A percentile compares a stretch with the other conserved stretches of the same genome.
These are phyloP conservation scores for Colletotrichum phormii DNA, from an alignment of 2,329 filamentous ascomycete species.

Conservation along the genomic window DNA sequence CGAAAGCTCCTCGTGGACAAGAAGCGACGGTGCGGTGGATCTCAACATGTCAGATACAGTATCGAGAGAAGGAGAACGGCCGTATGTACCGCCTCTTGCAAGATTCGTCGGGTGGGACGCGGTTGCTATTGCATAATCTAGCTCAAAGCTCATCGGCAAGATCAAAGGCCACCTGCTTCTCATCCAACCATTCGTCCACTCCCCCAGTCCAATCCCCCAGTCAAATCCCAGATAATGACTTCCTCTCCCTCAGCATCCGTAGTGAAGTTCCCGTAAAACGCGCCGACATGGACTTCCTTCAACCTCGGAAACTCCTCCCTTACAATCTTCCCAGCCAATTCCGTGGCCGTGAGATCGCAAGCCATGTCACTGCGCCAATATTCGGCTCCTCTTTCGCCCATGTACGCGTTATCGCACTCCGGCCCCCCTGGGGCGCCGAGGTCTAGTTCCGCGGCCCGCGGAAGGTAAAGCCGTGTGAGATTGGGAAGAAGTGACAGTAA, in stretches of 20 bases:
- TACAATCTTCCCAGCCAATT: constrained; percentile 1
- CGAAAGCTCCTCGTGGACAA: not conserved
- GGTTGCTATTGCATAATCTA: too few species aligned
- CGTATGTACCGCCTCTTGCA: accelerated
- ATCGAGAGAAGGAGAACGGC: not conserved
- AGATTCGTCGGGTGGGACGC: not conserved
- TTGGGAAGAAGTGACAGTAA: not conserved
- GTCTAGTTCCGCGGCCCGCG: not conserved
- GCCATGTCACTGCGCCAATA: not conserved
- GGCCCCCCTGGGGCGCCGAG: not conserved
- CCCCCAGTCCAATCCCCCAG: constrained; percentile 6
- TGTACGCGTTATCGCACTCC: not conserved
- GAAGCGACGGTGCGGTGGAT: not conserved
- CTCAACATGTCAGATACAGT: not conserved
- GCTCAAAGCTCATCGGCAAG: not conserved
- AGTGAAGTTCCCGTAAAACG: not conserved
- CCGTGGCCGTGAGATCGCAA: not conserved
- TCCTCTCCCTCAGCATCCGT: not conserved
- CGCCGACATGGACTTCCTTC: not conserved
- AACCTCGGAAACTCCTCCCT: not conserved
- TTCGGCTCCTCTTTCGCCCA: not conserved
- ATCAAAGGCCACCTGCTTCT: not conserved
- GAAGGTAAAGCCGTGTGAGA: constrained; percentile 1
- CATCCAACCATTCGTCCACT: not conserved
- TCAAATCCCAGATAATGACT: not conserved